These are phyloP conservation scores for Trichoderma simmonsii DNA, from an alignment of 2,329 filamentous ascomycete species.

Conservation along the genomic window DNA sequence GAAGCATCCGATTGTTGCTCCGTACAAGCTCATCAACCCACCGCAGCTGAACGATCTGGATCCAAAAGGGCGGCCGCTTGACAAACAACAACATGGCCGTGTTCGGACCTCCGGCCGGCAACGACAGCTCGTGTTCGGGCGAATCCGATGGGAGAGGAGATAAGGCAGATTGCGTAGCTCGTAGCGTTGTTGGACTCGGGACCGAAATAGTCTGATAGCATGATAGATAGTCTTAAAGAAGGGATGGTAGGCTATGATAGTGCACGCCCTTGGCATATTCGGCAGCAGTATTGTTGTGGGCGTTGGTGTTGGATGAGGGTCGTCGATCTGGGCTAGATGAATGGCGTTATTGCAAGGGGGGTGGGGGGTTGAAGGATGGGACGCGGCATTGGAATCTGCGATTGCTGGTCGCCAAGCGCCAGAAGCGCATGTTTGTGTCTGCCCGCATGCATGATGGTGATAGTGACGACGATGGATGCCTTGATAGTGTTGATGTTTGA, in stretches of 20 bases:
- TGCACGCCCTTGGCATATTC: not conserved
- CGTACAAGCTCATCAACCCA: not conserved
- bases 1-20: not conserved
- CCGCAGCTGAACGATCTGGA: not conserved
- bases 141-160: not conserved
- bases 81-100: not conserved
- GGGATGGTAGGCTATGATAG: not conserved
- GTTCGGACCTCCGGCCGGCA: not conserved
- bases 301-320: not conserved
- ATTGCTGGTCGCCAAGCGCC: not conserved
- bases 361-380: not conserved
- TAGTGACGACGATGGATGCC: not conserved
- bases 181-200: not conserved
- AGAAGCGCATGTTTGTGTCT: not conserved
- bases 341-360: slow-evolving; percentile 4
- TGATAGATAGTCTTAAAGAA: not conserved
- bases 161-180: not conserved
- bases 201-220: not conserved
- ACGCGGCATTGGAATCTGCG: not conserved
- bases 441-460: not conserved
- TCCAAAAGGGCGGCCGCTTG: not conserved
- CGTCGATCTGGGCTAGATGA: not conserved
- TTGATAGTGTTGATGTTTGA: not conserved
- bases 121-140: not conserved
- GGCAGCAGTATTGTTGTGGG: not conserved